These are phyloP conservation scores for Umbelopsis sp. DNA, from an alignment of 371 early-diverging fungal species.

Conservation along the genomic window DNA sequence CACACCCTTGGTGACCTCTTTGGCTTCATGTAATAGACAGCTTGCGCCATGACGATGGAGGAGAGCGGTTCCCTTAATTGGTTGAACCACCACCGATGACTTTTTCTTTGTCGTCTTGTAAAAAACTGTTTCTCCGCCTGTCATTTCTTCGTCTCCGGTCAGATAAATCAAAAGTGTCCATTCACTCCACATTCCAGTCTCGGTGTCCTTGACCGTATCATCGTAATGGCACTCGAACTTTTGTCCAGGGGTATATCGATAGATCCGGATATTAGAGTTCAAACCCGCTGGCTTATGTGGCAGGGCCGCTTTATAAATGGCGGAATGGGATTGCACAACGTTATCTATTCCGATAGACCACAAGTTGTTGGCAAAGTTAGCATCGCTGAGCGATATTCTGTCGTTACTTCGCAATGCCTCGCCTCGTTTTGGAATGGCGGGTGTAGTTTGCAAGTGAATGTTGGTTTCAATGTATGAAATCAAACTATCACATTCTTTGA, in stretches of 20 bases:
- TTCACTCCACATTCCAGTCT: conserved; percentile 46
- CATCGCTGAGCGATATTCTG: conserved; percentile 59
- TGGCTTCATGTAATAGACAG: conserved; percentile 78
- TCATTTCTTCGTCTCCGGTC: conserved; percentile 50
- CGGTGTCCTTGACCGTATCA: conserved; percentile 62
- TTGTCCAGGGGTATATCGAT: conserved; percentile 71
- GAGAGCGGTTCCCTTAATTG: conserved; percentile 66
- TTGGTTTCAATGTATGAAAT: conserved; percentile 48
- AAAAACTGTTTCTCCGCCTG: conserved; percentile 79
- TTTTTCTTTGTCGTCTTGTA: conserved; percentile 42
- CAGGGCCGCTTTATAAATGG: conserved; percentile 28
- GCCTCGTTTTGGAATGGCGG: conserved; percentile 55
- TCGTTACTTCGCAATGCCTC: conserved; percentile 76
- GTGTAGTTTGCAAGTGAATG: conserved; percentile 36
- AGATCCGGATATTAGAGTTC: conserved; percentile 73
- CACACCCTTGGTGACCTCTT: conserved; percentile 62
- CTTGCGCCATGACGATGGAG: conserved; percentile 78
- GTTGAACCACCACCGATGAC: conserved; percentile 52
- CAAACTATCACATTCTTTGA: conserved; percentile 46
- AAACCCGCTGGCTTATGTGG: conserved; percentile 51
- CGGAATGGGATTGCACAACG: conserved; percentile 6
- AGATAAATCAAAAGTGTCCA: conserved; percentile 76
- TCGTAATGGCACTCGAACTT: conserved; percentile 80
- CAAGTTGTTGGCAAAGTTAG: conserved; percentile 52
- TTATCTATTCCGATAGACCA: conserved; percentile 43